Conservation (phyloP, 805 yeast genomes). For the Candida silvatica region DNA sequence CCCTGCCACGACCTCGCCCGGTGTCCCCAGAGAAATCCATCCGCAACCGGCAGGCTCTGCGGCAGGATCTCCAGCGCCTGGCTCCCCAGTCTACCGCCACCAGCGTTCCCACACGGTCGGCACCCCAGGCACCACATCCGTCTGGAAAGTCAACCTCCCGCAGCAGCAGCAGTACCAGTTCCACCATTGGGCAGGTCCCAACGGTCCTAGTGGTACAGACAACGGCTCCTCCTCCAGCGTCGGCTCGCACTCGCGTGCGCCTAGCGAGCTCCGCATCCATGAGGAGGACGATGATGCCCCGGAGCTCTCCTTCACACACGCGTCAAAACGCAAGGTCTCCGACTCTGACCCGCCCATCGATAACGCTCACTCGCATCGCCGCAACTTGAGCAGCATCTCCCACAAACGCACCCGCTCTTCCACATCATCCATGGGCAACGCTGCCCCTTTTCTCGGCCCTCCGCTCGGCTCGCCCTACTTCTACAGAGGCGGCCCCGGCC, state of each 20-base stretch:
- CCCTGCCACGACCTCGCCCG: background rate
- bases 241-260: background rate
- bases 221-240: background rate
- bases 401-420: background rate
- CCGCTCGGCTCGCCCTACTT: background rate
- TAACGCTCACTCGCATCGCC: background rate
- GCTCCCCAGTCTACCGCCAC: no score
- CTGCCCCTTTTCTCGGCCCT: background rate
- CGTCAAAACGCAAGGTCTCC: background rate
- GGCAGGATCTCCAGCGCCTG: background rate
- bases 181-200: conserved; percentile 28
- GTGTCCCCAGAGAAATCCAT: no score
- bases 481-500: background rate
- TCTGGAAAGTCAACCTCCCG: conserved; percentile 25
- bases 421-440: no score
- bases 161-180: conserved; percentile 26
- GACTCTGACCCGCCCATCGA: background rate
- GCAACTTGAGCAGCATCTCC: background rate
- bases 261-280: background rate
- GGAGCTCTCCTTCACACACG: background rate
- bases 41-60: conserved; percentile 3
- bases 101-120: conserved; percentile 20
- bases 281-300: background rate
- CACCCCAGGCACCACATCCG: conserved; percentile 22
- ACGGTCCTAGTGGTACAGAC: conserved; percentile 7